Evolutionary conservation across 1,284 basidiomycete genomes (phyloP).

Genomic region (Jaminaea rosea): DNA sequence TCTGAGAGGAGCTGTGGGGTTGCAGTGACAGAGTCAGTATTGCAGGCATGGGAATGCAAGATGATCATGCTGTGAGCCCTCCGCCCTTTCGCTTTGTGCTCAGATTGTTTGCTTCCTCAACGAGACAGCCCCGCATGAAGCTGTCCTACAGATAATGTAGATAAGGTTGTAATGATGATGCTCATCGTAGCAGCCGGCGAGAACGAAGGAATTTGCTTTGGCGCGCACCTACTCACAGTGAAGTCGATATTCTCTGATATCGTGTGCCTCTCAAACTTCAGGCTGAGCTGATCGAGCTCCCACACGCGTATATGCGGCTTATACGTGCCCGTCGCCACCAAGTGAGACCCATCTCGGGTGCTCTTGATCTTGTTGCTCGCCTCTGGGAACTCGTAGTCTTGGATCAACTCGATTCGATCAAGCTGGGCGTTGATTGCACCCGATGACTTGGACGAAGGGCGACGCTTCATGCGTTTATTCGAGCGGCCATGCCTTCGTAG

Average conservation of each 20-base stretch:
- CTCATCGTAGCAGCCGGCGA: too few species aligned
- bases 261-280: slow-evolving; percentile 92
- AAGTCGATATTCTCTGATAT: slow-evolving; percentile 98
- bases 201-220: background rate
- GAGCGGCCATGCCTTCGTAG: slow-evolving; percentile 37
- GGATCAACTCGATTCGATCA: slow-evolving; percentile 41
- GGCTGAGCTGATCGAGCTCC: slow-evolving; percentile 82
- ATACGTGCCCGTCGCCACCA: slow-evolving; percentile 90
- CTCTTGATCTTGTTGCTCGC: slow-evolving; percentile 84
- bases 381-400: slow-evolving; percentile 97
- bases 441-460: slow-evolving; percentile 22
- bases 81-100: slow-evolving; percentile 5
- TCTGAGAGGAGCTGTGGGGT: slow-evolving; percentile 72
- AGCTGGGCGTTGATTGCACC: slow-evolving; percentile 18
- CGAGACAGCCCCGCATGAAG: slow-evolving; percentile 11
- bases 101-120: slow-evolving; percentile 25
- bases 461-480: slow-evolving; percentile 43
- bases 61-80: too few species aligned
- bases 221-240: slow-evolving; percentile 60
- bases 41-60: too few species aligned
- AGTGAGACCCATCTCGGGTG: slow-evolving; percentile 82
- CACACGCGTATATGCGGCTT: slow-evolving; percentile 96
- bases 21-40: background rate
- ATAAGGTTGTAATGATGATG: slow-evolving; percentile 25
- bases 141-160: slow-evolving; percentile 37